Base-by-base conservation (phyloP, 768 basidiomycete genomes). In the Saitozyma sp. region DNA sequence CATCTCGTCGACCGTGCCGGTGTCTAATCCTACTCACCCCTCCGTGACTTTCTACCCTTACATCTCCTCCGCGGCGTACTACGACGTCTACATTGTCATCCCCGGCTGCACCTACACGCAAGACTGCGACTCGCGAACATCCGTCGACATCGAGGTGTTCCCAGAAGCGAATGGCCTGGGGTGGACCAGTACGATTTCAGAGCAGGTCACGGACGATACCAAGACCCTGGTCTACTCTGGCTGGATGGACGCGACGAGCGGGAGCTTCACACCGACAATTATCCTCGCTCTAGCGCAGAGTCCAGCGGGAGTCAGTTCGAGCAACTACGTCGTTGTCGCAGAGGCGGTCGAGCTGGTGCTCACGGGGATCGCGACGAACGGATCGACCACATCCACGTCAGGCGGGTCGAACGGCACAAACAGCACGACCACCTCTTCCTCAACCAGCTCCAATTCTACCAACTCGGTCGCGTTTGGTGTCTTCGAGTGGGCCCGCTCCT, bases 21-120 rank as follows among this genome's bases (percentile, higher is more conserved):
- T 89, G 0, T 68, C 86, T 1, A 60, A 87, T 4, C 74, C 84
- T 1, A 78, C 84, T 38, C 85, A 85, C n/a, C 91, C 96, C 13
- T 87, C 84, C 42, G 86, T 95, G 75, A 93, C 90, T 0, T 96
- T 91, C 88, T 84, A 86, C 78, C 94, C 94, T 0, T 92, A 91
- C 71, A 88, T 98, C n/a, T 91, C 91, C 0, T 88, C 90, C 9
- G 84, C 89, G 3, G 96, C 93, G 40, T 81, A 85, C 62, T 99
- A 99, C 79, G 85, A 88, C 48, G 83, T 98, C 66, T 89, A 88
- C 79, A 75, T 98, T 48, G 83, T 90, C 50, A 84, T 95, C 14
- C 96, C 96, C 0, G 94, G 94, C 11, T 99, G 96, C 80, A 81
- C 82, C 3, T 80, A 86, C 60, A 85, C 92, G 71, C 86, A 88